phyloP scores from a whole-genome alignment of 1,139 yeast species.

The Magnusiomyces paraingens region DNA sequence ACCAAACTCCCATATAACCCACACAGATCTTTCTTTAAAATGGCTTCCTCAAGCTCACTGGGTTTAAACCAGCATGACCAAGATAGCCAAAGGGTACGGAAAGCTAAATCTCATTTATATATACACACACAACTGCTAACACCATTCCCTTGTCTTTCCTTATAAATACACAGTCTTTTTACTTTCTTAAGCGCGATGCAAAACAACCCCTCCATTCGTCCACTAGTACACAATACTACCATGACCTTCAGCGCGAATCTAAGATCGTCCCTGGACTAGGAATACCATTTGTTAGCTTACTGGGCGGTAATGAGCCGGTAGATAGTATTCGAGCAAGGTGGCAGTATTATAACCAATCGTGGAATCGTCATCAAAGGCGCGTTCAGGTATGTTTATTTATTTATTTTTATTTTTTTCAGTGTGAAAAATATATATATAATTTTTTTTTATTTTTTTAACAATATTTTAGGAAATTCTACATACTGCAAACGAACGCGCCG shows the following conservation, averaged over 20 bases:
- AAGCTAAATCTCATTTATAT: not conserved
- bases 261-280: conserved; percentile 9
- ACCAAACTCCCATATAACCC: too few species aligned
- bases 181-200: conserved; percentile 13
- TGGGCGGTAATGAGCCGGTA: conserved; percentile 36
- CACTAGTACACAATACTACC: conserved; percentile 5
- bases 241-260: conserved; percentile 17
- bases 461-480: conserved; percentile 18
- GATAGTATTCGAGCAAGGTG: conserved; percentile 32
- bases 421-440: not conserved
- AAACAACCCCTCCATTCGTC: conserved; percentile 7
- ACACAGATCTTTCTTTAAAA: not conserved
- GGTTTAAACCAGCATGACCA: conserved; percentile 15
- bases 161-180: conserved; percentile 9
- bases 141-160: not conserved
- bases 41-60: not conserved
- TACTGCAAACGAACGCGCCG: conserved; percentile 20
- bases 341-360: conserved; percentile 32
- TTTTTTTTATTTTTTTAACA: not conserved
- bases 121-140: not conserved
- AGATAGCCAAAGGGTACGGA: conserved; percentile 14
- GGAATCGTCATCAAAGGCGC: conserved; percentile 22
- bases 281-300: conserved; percentile 35
- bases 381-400: conserved; percentile 17
- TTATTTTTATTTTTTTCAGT: not conserved